phyloP scores from a whole-genome alignment of 139 green algal genomes.

The Picochlorum sp. region DNA sequence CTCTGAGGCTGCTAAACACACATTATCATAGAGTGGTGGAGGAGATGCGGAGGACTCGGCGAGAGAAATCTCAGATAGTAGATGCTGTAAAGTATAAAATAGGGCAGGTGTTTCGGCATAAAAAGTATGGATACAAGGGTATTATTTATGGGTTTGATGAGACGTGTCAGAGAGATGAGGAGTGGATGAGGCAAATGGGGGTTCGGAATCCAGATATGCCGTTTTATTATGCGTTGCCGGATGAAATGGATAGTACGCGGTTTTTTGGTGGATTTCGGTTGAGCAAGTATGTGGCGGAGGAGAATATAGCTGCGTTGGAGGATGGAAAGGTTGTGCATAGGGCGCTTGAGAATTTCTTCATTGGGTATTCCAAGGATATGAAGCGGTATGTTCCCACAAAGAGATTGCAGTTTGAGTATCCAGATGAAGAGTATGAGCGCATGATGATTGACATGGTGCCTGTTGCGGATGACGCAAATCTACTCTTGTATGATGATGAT shows the following conservation, averaged over 20 bases:
- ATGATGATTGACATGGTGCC: background rate
- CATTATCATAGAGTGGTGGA: background rate
- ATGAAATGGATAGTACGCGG: conserved; percentile 17
- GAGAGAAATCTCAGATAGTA: conserved; percentile 6
- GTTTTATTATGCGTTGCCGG: conserved; percentile 22
- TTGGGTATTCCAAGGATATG: conserved; percentile 8
- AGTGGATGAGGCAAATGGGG: conserved; percentile 14
- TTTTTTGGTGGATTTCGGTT: conserved; percentile 26
- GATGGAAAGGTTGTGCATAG: conserved; percentile 18
- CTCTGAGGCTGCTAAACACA: conserved; percentile 17
- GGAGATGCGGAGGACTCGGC: conserved; percentile 9
- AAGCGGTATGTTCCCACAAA: conserved; percentile 18
- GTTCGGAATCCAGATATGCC: conserved; percentile 3
- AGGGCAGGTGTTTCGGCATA: conserved; percentile 23
- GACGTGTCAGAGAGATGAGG: conserved; percentile 17
- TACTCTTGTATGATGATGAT: conserved; percentile 9
- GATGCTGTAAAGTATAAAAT: conserved; percentile 11
- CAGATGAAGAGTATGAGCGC: conserved; percentile 7
- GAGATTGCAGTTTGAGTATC: conserved; percentile 26
- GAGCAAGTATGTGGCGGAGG: conserved; percentile 25
- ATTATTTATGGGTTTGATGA: conserved; percentile 27
- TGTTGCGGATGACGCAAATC: conserved; percentile 12
- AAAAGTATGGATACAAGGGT: conserved; percentile 22
- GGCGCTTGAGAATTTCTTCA: conserved; percentile 19
- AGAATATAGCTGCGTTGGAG: conserved; percentile 23